phyloP scores from a whole-genome alignment of 495 filamentous ascomycete genomes.

The Chaetomidium leptoderma region DNA sequence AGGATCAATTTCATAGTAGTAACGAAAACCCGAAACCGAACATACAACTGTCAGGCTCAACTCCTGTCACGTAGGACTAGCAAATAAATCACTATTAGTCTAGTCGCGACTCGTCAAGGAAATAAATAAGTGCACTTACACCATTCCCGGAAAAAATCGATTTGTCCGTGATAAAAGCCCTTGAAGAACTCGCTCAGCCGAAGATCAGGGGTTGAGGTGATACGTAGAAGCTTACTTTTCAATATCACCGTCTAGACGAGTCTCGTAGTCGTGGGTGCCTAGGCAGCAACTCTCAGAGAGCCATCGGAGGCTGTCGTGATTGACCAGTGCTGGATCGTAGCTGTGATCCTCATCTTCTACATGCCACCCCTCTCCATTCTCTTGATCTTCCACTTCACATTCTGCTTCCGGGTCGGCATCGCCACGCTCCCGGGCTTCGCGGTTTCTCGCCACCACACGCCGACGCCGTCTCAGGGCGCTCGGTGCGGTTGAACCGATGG shows the following conservation, averaged over 20 bases:
- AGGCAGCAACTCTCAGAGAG: not conserved
- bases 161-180: no score
- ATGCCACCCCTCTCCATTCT: not conserved
- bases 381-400: not conserved
- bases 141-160: no score
- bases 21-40: no score
- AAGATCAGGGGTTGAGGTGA: no score
- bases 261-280: no score
- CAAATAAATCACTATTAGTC: no score
- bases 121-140: no score
- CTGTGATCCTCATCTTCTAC: no score
- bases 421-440: not conserved
- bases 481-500: not conserved
- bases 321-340: slow-evolving; percentile 1
- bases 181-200: no score
- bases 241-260: not conserved
- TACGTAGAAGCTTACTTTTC: not conserved
- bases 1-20: not conserved
- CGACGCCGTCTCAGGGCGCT: not conserved
- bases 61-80: no score
- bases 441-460: not conserved
- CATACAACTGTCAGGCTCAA: not conserved
- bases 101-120: no score
- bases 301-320: not conserved
- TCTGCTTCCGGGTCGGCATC: not conserved